Percentiles rank a stretch among this genome's conserved stretches.
Evolutionary conservation across 768 basidiomycete species (phyloP).

Genomic region (Xanthoconium stramineum): DNA sequence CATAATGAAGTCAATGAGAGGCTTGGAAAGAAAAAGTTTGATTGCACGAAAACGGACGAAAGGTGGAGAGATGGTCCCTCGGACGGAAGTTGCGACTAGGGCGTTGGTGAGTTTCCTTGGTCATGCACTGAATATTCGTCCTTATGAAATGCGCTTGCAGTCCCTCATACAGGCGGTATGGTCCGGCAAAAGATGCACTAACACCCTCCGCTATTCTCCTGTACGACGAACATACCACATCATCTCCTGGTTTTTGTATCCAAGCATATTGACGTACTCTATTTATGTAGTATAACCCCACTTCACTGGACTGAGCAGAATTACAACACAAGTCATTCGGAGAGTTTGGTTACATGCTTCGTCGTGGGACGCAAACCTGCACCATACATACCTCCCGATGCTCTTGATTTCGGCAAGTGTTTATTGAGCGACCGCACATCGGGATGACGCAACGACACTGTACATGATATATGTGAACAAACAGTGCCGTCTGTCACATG

Average conservation of each 20-base stretch:
- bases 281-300: background rate
- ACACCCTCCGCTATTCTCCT: background rate
- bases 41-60: slow-evolving; percentile 79
- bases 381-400: too few species aligned
- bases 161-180: background rate
- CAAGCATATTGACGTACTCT: background rate
- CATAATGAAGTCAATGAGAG: slow-evolving; percentile 92
- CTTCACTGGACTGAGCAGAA: background rate
- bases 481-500: too few species aligned
- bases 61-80: slow-evolving; percentile 89
- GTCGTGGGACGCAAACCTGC: background rate
- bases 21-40: slow-evolving; percentile 80
- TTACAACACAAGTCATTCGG: too few species aligned
- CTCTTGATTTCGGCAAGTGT: too few species aligned
- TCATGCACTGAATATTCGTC: background rate
- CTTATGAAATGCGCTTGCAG: background rate
- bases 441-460: too few species aligned
- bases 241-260: background rate
- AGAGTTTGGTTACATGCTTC: too few species aligned
- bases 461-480: too few species aligned
- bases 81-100: slow-evolving; percentile 85
- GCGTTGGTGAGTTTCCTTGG: slow-evolving; percentile 6
- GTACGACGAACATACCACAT: background rate
- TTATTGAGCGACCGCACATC: too few species aligned
- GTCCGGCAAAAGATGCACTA: background rate